Conservation (phyloP, 306 rosid species). For the Potentilla sterilis region DNA sequence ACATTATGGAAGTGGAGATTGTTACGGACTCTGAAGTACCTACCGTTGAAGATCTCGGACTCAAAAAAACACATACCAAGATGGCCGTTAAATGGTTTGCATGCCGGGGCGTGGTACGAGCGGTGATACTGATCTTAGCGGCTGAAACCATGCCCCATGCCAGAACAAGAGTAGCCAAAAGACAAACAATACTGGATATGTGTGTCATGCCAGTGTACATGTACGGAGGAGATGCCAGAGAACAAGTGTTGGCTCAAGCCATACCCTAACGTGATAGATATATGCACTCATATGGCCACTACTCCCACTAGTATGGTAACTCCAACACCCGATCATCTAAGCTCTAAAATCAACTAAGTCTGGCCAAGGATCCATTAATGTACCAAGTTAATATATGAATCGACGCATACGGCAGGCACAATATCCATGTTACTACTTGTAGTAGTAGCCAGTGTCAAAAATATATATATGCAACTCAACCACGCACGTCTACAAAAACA, state of each 20-base stretch:
- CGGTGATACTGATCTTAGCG: neutral
- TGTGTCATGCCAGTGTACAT: neutral
- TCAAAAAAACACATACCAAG: no score
- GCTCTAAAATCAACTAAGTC: neutral
- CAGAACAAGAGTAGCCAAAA: neutral
- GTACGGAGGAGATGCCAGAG: neutral
- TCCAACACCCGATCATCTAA: neutral
- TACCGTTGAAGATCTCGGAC: no score
- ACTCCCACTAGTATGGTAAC: neutral
- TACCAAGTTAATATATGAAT: neutral
- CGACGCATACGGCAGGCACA: neutral
- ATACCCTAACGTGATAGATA: neutral
- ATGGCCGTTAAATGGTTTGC: no score
- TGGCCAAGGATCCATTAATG: neutral
- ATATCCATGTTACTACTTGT: neutral
- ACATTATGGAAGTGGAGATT: no score
- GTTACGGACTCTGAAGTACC: no score
- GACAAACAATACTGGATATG: neutral
- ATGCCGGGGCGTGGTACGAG: no score
- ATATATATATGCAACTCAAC: neutral
- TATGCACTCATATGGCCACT: neutral
- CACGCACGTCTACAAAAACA: neutral
- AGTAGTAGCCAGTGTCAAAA: neutral
- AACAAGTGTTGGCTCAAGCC: neutral
- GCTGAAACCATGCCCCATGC: neutral